Evolutionary conservation across 2,329 filamentous ascomycete genomes (phyloP).

Genomic region (Dothistroma pini): DNA sequence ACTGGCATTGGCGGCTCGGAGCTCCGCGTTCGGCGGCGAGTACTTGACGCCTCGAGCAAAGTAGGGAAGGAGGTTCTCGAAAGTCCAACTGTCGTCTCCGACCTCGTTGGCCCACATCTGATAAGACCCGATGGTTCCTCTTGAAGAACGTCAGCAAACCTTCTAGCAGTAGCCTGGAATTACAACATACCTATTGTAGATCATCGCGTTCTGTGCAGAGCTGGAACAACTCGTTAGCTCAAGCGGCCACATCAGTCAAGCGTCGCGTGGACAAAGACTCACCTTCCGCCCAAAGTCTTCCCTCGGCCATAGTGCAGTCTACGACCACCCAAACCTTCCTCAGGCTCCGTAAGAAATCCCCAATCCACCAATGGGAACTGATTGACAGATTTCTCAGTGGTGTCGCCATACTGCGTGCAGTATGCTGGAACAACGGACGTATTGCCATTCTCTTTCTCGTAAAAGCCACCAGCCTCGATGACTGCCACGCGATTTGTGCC

Average conservation of each 20-base stretch:
- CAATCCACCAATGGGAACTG: constrained; percentile 20
- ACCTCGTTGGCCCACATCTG: constrained; percentile 29
- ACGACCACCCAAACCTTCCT: constrained; percentile 10
- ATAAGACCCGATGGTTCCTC: constrained; percentile 29
- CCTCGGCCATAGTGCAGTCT: constrained; percentile 25
- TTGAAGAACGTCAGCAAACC: too few relatives aligned
- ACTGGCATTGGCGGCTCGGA: constrained; percentile 5
- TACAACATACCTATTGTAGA: constrained; percentile 23
- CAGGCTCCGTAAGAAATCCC: constrained; percentile 14
- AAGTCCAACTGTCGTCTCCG: constrained; percentile 32
- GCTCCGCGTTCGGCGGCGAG: neutral
- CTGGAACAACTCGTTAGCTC: neutral
- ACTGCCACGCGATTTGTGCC: constrained; percentile 21
- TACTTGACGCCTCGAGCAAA: neutral
- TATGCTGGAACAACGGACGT: constrained; percentile 26
- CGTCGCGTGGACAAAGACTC: neutral
- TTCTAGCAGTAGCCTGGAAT: too few relatives aligned
- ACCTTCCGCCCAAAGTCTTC: constrained; percentile 29
- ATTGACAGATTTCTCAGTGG: constrained; percentile 2
- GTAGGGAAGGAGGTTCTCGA: constrained; percentile 15
- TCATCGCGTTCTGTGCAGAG: constrained; percentile 28
- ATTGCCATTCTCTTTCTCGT: constrained; percentile 24
- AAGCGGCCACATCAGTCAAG: too few relatives aligned
- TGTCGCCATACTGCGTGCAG: constrained; percentile 11
- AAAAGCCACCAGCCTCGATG: constrained; percentile 27